Base-by-base conservation (phyloP, 371 early-diverging fungal genomes). In the Mortierella sp. region DNA sequence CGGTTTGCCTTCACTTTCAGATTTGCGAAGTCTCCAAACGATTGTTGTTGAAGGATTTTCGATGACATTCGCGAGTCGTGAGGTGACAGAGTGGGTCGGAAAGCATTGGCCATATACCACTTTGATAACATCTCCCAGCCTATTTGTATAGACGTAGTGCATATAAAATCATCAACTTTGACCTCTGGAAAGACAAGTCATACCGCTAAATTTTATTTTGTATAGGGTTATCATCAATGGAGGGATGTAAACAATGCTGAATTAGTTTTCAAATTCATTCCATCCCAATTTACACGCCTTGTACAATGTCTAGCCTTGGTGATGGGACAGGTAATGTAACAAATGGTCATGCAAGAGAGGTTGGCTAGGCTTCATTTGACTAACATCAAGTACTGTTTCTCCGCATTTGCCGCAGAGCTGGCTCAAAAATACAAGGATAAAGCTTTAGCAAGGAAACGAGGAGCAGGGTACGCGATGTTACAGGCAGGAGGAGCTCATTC, bases 371-470 rank as follows among this genome's bases (percentile, higher is more conserved):
- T 22, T 47, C 47, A 28, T 31, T 54, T 28, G 23, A 51, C n/a
- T 51, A 51, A 51, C 47, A 47, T n/a, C n/a, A 10, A 26, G 10
- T 9, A 4, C 26, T 19, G 17, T 35, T 29, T 56, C 40, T 13
- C 13, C 6, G 17, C 7, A 10, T 35, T 51, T 68, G 68, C 58
- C 28, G 64, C 59, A 31, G 74, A 66, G 31, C 42, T 79, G 26
- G 81, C 70, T 23, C 61, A 70, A 34, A 66, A 64, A 35, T 74
- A 68, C 53, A 61, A 74, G 61, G 75, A 80, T 7, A 80, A 74
- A 57, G 71, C 65, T 5, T 65, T 75, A 51, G 70, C 81, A 7
- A 74, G 81, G 59, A 68, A 37, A 47, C 81, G 81, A 29, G 75
- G 75, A 45, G 81, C 81, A 61, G 81, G 81, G 81, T 79, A 70